A percentile compares a stretch with the other conserved stretches of the same genome.
Evolutionary conservation across 805 yeast species (phyloP).

Genomic region (Saccharomycopsis sp.): DNA sequence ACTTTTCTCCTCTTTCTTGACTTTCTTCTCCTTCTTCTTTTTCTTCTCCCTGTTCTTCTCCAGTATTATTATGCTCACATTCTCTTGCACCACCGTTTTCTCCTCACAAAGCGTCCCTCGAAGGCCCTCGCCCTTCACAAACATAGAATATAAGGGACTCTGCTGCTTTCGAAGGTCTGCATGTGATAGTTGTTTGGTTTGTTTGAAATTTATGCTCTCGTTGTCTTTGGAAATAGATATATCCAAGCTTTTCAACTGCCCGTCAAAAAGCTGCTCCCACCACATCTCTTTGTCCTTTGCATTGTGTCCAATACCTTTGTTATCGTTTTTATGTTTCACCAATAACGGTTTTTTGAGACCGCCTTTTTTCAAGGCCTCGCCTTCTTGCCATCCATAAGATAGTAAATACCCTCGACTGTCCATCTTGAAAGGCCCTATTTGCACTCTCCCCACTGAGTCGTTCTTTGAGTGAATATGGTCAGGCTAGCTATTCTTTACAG

Average conservation of each 20-base stretch:
- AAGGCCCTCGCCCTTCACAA: slow-evolving; percentile 81
- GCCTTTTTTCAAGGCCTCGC: slow-evolving; percentile 74
- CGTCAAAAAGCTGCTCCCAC: slow-evolving; percentile 97
- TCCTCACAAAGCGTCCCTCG: slow-evolving; percentile 53
- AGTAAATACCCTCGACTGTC: slow-evolving; percentile 66
- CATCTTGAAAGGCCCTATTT: too few species aligned
- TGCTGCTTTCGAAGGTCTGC: slow-evolving; percentile 41
- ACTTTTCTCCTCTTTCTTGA: slow-evolving; percentile 21
- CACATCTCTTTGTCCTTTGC: slow-evolving; percentile 77
- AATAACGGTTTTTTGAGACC: slow-evolving; percentile 80
- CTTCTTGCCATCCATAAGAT: slow-evolving; percentile 88
- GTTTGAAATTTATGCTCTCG: slow-evolving; percentile 45
- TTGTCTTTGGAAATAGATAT: slow-evolving; percentile 32
- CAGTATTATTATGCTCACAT: background rate
- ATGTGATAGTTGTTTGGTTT: slow-evolving; percentile 43
- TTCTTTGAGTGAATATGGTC: too few species aligned
- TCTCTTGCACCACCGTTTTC: slow-evolving; percentile 8
- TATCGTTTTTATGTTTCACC: slow-evolving; percentile 85
- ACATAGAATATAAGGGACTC: slow-evolving; percentile 78
- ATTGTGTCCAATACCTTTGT: slow-evolving; percentile 80
- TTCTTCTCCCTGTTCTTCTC: slow-evolving; percentile 13
- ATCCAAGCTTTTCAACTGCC: slow-evolving; percentile 75
- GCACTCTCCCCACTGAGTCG: background rate
- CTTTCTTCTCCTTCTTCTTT: slow-evolving; percentile 21
- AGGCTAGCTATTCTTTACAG: too few species aligned